A percentile compares a stretch with the other conserved stretches of the same genome.
phyloP scores from a whole-genome alignment of 2,329 filamentous ascomycete species.

The Penicillium sp. region DNA sequence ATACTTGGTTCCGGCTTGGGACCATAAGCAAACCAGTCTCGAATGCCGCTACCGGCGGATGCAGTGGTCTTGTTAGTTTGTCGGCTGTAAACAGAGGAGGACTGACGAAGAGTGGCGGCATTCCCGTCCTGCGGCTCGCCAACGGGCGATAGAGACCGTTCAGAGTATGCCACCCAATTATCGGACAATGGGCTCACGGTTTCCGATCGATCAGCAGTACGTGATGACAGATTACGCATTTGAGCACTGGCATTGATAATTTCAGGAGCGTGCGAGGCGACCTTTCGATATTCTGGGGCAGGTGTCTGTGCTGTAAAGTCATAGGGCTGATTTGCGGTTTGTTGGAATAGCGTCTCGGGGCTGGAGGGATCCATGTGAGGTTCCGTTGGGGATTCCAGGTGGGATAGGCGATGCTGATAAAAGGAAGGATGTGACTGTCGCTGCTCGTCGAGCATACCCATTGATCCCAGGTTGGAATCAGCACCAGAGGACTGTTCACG shows the following conservation, averaged over 20 bases:
- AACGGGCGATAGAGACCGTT: conserved; percentile 26
- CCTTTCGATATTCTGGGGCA: conserved; percentile 23
- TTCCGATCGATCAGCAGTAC: conserved; percentile 24
- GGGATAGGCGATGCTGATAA: conserved; percentile 27
- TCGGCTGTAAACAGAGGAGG: conserved; percentile 29
- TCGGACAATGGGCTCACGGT: conserved; percentile 33
- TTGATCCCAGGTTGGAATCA: conserved; percentile 44
- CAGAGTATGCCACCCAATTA: conserved; percentile 38
- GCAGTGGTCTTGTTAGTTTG: conserved; percentile 20
- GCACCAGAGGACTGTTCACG: conserved; percentile 56
- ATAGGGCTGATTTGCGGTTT: conserved; percentile 24
- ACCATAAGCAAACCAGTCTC: conserved; percentile 30
- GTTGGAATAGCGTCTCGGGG: conserved; percentile 26
- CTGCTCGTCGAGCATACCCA: conserved; percentile 40
- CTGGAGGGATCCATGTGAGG: conserved; percentile 21
- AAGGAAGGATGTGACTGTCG: conserved; percentile 45
- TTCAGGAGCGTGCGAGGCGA: conserved; percentile 25
- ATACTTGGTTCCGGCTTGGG: conserved; percentile 24
- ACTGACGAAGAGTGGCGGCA: conserved; percentile 22
- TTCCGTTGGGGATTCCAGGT: conserved; percentile 22
- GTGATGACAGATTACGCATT: conserved; percentile 23
- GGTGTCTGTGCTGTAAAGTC: conserved; percentile 23
- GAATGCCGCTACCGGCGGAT: conserved; percentile 23
- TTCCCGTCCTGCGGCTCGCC: conserved; percentile 18
- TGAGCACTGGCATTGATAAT: conserved; percentile 27